phyloP scores from a whole-genome alignment of 345 rosid species.

The Crucihimalaya himalaica region DNA sequence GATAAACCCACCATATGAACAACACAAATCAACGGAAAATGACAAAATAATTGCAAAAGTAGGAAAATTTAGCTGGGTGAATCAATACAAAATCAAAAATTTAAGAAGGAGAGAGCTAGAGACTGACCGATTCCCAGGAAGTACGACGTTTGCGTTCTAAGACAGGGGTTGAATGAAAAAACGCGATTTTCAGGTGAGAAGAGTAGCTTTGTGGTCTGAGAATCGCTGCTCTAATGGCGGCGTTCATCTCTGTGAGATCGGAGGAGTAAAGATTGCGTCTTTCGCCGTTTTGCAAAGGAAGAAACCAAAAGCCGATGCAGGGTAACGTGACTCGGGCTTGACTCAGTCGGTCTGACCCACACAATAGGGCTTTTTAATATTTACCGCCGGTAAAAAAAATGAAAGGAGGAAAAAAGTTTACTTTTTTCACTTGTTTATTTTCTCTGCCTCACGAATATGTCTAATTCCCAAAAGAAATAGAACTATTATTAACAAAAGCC shows the following conservation, averaged over 20 bases:
- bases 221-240: conserved; percentile 47
- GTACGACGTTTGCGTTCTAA: conserved; percentile 61
- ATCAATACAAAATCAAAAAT: neutral
- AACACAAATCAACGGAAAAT: neutral
- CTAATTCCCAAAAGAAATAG: no score
- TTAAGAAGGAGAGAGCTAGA: conserved; percentile 10
- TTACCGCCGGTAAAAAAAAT: conserved; percentile 10
- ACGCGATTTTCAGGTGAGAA: conserved; percentile 36
- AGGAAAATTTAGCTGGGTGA: conserved; percentile 14
- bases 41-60: conserved; percentile 9
- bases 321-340: conserved; percentile 36
- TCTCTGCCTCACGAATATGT: conserved; percentile 24
- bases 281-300: conserved; percentile 18
- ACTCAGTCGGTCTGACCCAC: conserved; percentile 28
- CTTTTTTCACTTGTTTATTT: conserved; percentile 3
- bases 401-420: neutral
- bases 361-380: neutral
- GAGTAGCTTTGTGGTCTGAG: conserved; percentile 38
- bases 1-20: neutral
- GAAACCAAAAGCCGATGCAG: conserved; percentile 27
- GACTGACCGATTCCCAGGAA: conserved; percentile 48
- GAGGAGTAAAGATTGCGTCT: conserved; percentile 16
- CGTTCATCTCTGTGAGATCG: conserved; percentile 45
- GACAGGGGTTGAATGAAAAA: conserved; percentile 67
- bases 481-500: no score